A percentile compares a stretch with the other conserved stretches of the same genome.
Evolutionary conservation across 371 early-diverging fungal species (phyloP).

Genomic region (Blyttiomyces sp.): DNA sequence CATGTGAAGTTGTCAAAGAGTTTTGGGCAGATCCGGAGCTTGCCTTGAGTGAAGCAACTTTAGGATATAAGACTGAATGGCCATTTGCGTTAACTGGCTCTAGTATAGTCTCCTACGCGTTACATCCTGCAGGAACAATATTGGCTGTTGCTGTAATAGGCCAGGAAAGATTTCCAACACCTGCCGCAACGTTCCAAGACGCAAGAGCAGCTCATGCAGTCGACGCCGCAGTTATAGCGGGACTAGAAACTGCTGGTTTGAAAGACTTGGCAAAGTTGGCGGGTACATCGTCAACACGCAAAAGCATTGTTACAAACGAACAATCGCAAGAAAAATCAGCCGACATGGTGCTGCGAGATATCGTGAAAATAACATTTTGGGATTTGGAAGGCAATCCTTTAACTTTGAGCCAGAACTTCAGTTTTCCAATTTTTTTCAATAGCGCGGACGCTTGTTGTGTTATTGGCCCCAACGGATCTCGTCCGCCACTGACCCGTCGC

Average conservation of each 20-base stretch:
- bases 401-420: not conserved
- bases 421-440: slow-evolving; percentile 18
- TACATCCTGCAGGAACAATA: slow-evolving; percentile 19
- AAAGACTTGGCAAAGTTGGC: slow-evolving; percentile 5
- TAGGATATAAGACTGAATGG: slow-evolving; percentile 19
- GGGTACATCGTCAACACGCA: too few relatives aligned
- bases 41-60: slow-evolving; percentile 17
- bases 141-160: slow-evolving; percentile 25
- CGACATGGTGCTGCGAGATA: slow-evolving; percentile 14
- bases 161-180: slow-evolving; percentile 5
- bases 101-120: slow-evolving; percentile 12
- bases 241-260: not conserved
- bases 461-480: not conserved
- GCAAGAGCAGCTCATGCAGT: not conserved
- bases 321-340: slow-evolving; percentile 11
- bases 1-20: slow-evolving; percentile 17
- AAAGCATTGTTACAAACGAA: too few relatives aligned
- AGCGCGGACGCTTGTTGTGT: slow-evolving; percentile 7
- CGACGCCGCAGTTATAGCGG: not conserved
- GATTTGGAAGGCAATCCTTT: slow-evolving; percentile 23
- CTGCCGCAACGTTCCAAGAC: slow-evolving; percentile 5
- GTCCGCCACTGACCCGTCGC: slow-evolving; percentile 2
- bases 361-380: slow-evolving; percentile 22
- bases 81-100: slow-evolving; percentile 21
- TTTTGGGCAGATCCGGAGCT: slow-evolving; percentile 25